Base-by-base conservation (phyloP, 2,329 filamentous ascomycete species). In the Penicillium sp. region DNA sequence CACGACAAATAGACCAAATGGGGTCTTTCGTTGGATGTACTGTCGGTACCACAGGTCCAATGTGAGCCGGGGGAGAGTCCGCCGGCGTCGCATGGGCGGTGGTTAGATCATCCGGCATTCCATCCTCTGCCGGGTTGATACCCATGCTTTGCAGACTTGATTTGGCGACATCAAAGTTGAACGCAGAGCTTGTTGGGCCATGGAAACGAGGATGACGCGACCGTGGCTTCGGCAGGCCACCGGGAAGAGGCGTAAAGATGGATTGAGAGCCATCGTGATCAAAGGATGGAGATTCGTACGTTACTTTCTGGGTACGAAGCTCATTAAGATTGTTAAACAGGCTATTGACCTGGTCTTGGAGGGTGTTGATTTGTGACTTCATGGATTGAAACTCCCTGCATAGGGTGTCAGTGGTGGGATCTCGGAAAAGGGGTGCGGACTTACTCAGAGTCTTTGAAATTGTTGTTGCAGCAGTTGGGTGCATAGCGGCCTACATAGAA, bases 141-240 rank as follows among this genome's bases (percentile, higher is more conserved):
- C 88, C 88, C 85, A 95, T 94, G 43, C 82, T 89, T 56, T 88
- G 83, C 25, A 95, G 73, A 33, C 88, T 94, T 35, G 78, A 85
- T 61, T 87, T 89, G 23, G 89, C 88, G 10, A 95, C 82, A 47
- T 90, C 85, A 18, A 95, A 76, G 49, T 84, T 89, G 64, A 89
- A 95, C 2, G 82, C 80, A 31, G 80, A 83, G 64, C 86, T 94
- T 0, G 87, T 95, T 1, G 87, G 86, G 0, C 88, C 89, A 39
- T 85, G 81, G 57, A 92, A 95, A 15, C 77, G 75, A 3, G 79
- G 77, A 41, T 75, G 77, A 47, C 69, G 77, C 57, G 68, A 65
- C 45, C 73, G 73, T 2, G 71, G 57, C 17, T 70, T 61, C 22
- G 72, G 69, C 27, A 70, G 56, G n/a, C 47, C 45, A 3, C 64